Conservation (phyloP, 352 stramenopile species). For the Elongisporangium undulatum region DNA sequence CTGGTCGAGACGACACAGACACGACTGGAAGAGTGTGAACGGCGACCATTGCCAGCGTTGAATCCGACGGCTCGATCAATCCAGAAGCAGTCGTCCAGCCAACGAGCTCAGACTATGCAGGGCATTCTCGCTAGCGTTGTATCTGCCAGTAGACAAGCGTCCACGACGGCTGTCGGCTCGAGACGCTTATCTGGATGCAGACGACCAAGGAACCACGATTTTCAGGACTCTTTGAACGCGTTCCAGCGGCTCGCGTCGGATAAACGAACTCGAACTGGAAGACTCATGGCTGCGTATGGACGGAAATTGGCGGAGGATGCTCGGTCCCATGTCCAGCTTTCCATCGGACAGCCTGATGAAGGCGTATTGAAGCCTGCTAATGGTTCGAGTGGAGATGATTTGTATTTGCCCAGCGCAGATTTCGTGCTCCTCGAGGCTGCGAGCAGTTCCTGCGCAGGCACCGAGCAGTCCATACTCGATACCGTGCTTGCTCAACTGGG, state of each 20-base stretch:
- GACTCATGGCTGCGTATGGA: constrained; percentile 3
- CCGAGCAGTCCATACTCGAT: background rate
- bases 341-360: background rate
- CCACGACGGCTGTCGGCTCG: no score
- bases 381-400: background rate
- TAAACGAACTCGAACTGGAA: constrained; percentile 4
- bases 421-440: background rate
- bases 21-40: background rate
- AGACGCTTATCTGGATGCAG: background rate
- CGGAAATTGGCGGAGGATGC: constrained; percentile 3
- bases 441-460: background rate
- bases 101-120: no score
- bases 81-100: background rate
- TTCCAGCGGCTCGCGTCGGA: constrained; percentile 3
- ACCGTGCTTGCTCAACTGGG: background rate
- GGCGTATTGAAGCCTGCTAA: background rate
- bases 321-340: background rate
- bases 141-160: background rate
- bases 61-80: background rate
- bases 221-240: constrained; percentile 3
- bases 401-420: no score
- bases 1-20: background rate
- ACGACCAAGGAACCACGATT: background rate
- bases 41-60: background rate
- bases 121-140: background rate